A percentile compares a stretch with the other conserved stretches of the same genome.
phyloP scores from a whole-genome alignment of 192 early-diverging fungal genomes.

The Funneliformis geosporum region DNA sequence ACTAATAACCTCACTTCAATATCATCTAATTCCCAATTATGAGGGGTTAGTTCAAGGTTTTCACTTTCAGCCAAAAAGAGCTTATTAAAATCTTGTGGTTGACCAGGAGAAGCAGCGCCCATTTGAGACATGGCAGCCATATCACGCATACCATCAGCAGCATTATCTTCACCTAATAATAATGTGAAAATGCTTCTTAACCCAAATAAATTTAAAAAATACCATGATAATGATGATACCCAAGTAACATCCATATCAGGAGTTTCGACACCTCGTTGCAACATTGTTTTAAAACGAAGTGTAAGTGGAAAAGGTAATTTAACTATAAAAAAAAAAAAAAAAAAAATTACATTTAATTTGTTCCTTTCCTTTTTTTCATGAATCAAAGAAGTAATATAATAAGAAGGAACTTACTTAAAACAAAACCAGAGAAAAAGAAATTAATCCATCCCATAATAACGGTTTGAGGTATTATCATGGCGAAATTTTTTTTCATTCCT shows the following conservation, averaged over 20 bases:
- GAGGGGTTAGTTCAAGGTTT: conserved; percentile 77
- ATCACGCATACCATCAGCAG: conserved; percentile 82
- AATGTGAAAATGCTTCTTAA: conserved; percentile 89
- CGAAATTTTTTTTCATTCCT: conserved; percentile 96
- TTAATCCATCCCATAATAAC: conserved; percentile 99
- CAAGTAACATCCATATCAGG: conserved; percentile 96
- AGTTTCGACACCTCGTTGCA: conserved; percentile 94
- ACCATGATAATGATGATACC: conserved; percentile 98
- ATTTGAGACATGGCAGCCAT: conserved; percentile 92
- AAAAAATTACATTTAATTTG: too few species aligned
- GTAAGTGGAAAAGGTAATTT: conserved; percentile 97
- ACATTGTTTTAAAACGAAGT: conserved; percentile 96
- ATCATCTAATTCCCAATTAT: conserved; percentile 79
- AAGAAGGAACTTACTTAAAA: conserved; percentile 70
- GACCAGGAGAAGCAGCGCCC: conserved; percentile 67
- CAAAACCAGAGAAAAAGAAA: conserved; percentile 98
- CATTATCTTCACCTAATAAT: conserved; percentile 88
- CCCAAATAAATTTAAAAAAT: conserved; percentile 97
- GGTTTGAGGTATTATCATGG: conserved; percentile 97
- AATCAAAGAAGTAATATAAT: not conserved
- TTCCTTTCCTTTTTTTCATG: too few species aligned
- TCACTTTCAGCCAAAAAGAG: conserved; percentile 88
- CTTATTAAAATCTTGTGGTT: conserved; percentile 84
- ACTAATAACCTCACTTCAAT: conserved; percentile 79
- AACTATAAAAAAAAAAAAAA: conserved; percentile 59